Conservation (phyloP, 345 rosid species). For the Moringa oleifera region DNA sequence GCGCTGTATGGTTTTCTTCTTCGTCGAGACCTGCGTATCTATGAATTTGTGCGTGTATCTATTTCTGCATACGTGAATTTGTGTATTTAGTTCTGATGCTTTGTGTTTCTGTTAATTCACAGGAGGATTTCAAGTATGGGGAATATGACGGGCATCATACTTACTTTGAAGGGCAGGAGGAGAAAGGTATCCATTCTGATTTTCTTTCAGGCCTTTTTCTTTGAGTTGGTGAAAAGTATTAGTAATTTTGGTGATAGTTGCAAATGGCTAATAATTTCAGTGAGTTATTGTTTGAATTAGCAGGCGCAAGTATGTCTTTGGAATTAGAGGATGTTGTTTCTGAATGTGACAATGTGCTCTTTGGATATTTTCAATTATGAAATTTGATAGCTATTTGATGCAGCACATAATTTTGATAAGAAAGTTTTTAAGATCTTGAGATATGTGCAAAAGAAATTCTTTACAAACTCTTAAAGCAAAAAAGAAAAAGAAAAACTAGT, state of each 20-base stretch:
- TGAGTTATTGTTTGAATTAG: background rate
- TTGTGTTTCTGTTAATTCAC: slow-evolving; percentile 9
- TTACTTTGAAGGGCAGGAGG: slow-evolving; percentile 57
- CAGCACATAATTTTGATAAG: too few relatives aligned
- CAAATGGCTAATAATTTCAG: too few relatives aligned
- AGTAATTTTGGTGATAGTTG: too few relatives aligned
- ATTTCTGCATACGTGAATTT: background rate
- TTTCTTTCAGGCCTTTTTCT: background rate
- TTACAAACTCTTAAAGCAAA: too few relatives aligned
- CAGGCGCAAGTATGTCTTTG: background rate
- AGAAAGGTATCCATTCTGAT: slow-evolving; percentile 21
- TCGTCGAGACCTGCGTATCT: background rate
- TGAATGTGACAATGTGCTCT: too few relatives aligned
- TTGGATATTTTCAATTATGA: too few relatives aligned
- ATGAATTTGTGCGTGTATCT: background rate
- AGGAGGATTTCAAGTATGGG: slow-evolving; percentile 85
- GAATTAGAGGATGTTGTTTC: too few relatives aligned
- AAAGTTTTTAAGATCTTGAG: too few relatives aligned
- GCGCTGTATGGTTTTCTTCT: slow-evolving; percentile 31
- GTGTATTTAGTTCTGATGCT: background rate
- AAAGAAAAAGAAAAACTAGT: too few relatives aligned
- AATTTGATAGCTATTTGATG: too few relatives aligned
- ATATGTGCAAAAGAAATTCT: too few relatives aligned
- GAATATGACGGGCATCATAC: slow-evolving; percentile 83
- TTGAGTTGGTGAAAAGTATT: too few relatives aligned